These are phyloP conservation scores for Byssoonygena ceratinophila DNA, from an alignment of 2,329 filamentous ascomycete species.

Conservation along the genomic window DNA sequence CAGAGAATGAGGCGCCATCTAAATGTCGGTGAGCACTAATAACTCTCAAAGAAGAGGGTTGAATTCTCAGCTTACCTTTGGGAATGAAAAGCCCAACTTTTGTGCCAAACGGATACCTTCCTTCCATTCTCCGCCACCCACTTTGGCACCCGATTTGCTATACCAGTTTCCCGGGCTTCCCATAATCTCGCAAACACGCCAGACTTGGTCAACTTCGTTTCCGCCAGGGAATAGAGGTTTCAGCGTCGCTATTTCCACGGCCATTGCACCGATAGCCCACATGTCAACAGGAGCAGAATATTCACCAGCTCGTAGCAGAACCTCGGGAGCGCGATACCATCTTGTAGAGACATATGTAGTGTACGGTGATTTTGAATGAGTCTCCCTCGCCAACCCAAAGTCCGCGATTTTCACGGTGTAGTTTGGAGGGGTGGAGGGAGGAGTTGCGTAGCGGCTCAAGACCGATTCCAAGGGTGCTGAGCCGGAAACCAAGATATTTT, in stretches of 20 bases:
- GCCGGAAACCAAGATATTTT: constrained; percentile 95
- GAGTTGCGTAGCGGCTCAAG: constrained; percentile 91
- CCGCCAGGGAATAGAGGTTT: constrained; percentile 95
- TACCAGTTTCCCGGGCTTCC: constrained; percentile 97
- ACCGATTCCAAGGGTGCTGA: constrained; percentile 75
- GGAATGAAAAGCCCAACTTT: constrained; percentile 96
- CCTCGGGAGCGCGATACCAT: constrained; percentile 91
- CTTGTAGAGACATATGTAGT: constrained; percentile 97
- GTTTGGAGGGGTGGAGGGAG: constrained; percentile 80
- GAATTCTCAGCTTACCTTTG: constrained; percentile 48
- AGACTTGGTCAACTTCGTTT: constrained; percentile 98
- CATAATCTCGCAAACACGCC: constrained; percentile 99
- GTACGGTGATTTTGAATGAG: constrained; percentile 89
- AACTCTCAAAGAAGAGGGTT: neutral
- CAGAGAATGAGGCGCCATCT: constrained; percentile 96
- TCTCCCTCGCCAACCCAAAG: constrained; percentile 94
- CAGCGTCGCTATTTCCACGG: constrained; percentile 89
- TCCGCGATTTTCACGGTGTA: constrained; percentile 99
- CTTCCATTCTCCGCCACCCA: constrained; percentile 95
- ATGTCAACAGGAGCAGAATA: constrained; percentile 98
- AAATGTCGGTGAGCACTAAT: neutral
- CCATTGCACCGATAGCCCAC: constrained; percentile 97
- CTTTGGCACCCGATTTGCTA: constrained; percentile 67
- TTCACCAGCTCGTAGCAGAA: constrained; percentile 82
- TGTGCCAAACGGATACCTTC: constrained; percentile 85